Percentiles rank a stretch among this genome's conserved stretches.
phyloP scores from a whole-genome alignment of 202 grass and related monocot genomes.

The Digitaria exilis region DNA sequence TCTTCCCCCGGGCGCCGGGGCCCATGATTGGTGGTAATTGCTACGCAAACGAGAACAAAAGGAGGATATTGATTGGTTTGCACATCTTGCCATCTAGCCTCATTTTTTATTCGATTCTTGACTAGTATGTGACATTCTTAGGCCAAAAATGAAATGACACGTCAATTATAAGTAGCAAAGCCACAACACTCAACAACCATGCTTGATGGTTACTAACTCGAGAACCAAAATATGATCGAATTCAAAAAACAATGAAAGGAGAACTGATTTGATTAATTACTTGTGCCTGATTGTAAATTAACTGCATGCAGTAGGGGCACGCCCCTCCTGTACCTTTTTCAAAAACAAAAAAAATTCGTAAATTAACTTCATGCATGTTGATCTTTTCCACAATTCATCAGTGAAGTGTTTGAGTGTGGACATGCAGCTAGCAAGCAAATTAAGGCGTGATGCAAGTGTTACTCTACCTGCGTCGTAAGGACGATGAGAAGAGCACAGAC shows the following conservation, averaged over 20 bases:
- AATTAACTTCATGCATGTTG: background rate
- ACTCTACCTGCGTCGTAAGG: conserved; percentile 88
- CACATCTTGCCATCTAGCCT: conserved; percentile 1
- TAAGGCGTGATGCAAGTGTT: background rate
- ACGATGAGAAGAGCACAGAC: conserved; percentile 83
- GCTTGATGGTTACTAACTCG: background rate
- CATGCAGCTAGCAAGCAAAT: background rate
- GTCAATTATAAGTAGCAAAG: background rate
- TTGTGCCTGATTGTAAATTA: background rate
- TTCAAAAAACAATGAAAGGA: background rate
- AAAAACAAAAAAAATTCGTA: too few relatives aligned
- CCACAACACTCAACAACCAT: background rate
- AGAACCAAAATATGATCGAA: background rate
- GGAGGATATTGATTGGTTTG: background rate
- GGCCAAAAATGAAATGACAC: background rate
- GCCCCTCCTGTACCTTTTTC: too few relatives aligned
- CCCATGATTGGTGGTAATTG: conserved; percentile 32
- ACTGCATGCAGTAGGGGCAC: too few relatives aligned
- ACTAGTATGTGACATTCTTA: conserved; percentile 2
- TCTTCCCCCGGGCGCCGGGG: too few relatives aligned
- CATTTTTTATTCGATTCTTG: background rate
- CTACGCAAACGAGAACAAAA: conserved; percentile 2
- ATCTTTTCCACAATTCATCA: background rate
- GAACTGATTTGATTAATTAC: background rate
- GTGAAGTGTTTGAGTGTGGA: background rate